These are phyloP conservation scores for Penicillium paxilli DNA, from an alignment of 495 filamentous ascomycete species.

Conservation along the genomic window DNA sequence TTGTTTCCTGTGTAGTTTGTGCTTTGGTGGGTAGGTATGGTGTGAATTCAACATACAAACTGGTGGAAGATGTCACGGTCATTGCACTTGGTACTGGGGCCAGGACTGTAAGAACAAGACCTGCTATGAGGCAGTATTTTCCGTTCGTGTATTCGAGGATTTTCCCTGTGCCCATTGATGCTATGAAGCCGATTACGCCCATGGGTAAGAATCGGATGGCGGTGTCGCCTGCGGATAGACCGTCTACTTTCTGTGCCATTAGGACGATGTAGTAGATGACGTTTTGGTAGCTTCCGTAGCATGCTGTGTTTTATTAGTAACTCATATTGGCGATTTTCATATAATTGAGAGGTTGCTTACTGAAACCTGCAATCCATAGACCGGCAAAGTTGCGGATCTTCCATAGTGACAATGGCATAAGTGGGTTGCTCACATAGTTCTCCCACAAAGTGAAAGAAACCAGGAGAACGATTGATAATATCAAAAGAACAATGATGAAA, in stretches of 20 bases:
- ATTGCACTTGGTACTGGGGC: slow-evolving; percentile 34
- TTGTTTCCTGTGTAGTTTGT: too few species aligned
- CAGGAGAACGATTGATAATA: slow-evolving; percentile 40
- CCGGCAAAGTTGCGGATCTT: slow-evolving; percentile 39
- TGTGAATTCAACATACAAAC: slow-evolving; percentile 38
- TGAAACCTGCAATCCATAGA: slow-evolving; percentile 39
- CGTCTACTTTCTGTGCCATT: slow-evolving; percentile 35
- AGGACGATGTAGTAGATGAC: slow-evolving; percentile 42
- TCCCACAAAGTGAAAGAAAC: slow-evolving; percentile 36
- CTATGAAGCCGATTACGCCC: slow-evolving; percentile 37
- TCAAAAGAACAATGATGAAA: slow-evolving; percentile 46
- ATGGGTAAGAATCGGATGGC: slow-evolving; percentile 38
- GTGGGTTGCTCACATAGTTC: slow-evolving; percentile 33
- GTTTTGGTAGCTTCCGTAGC: slow-evolving; percentile 41
- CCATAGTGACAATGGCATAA: slow-evolving; percentile 38
- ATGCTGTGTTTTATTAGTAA: slow-evolving; percentile 24
- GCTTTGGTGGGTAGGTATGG: too few species aligned
- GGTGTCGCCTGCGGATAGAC: slow-evolving; percentile 31
- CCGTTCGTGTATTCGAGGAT: slow-evolving; percentile 37
- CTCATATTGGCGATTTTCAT: neutral
- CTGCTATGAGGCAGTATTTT: slow-evolving; percentile 33
- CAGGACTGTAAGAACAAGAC: slow-evolving; percentile 29
- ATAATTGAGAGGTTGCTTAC: slow-evolving; percentile 16
- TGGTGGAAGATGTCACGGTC: slow-evolving; percentile 23
- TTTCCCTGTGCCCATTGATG: slow-evolving; percentile 36